Evolutionary conservation across 768 basidiomycete genomes (phyloP), one percentile per base, ranked within the genome.

Genomic region (Suillus subalutaceus): DNA sequence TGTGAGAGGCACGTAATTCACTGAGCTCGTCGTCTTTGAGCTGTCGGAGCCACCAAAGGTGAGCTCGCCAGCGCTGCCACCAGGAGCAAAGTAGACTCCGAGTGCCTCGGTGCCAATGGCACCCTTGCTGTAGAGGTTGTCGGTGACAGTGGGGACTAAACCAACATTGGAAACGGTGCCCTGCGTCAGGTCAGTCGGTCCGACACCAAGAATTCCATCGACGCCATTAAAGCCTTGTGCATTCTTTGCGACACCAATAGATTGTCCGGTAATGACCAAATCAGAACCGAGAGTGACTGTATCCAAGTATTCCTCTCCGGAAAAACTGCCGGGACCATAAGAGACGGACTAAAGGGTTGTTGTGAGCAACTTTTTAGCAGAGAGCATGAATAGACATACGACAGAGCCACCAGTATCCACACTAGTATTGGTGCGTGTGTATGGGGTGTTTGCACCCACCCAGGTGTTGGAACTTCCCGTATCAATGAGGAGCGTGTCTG

Each of bases 31-130:
- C 35, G 43, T 69, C 15, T 67, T 67, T 10, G 67, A 60, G 3
- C 37, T 41, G 67, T 86, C 84, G 59, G 75, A 77, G 52, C 84
- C 83, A 68, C 85, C 84, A 59, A 73, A 63, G 5, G 4, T 35
- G 10, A 48, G 43, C 23, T 41, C 65, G 10, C 66, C 66, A 18
- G 67, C 68, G 38, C 67, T 68, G 53, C 73, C 67, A 20, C 63
- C 68, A 12, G 79, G 76, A 32, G 61, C 65, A 65, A 79, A 80
- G 62, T 72, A 80, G 23, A 82, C 65, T 6, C 77, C 78, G 23
- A 82, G 61, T 1, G 75, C 70, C 9, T 79, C 67, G 2, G 71
- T 56, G 6, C 62, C 53, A 63, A 81, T 80, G 20, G 60, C 65
- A 23, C 75, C 74, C 63, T 79, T 74, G 7, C 57, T 35, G 56